Base-by-base conservation (phyloP, 2,329 filamentous ascomycete species). In the Aspergillus spinulosporus region DNA sequence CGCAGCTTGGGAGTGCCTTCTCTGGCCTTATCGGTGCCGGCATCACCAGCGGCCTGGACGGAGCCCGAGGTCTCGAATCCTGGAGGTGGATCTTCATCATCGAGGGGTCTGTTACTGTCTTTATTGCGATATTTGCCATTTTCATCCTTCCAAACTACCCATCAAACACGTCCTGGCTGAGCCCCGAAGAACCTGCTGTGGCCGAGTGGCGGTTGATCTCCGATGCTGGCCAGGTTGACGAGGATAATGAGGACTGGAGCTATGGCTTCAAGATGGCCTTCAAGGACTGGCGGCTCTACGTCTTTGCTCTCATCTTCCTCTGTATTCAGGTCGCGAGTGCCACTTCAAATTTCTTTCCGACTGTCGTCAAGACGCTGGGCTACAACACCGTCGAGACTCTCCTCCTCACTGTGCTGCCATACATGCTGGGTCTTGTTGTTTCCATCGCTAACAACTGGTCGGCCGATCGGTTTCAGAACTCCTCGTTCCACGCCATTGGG, bases 281-380 rank as follows among this genome's bases (percentile, higher is more conserved):
- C 15, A 49, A 28, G 14, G 47, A 49, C 32, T 49, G 47, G 47
- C 31, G 47, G 3, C 9, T 49, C 29, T 49, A 49, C 34, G 47
- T 49, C 15, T 49, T 49, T 49, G 47, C 47, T 5, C 15, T 49
- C 7, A 49, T 39, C 5, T 49, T 49, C 21, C 21, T 21, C 6
- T 49, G 47, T n/a, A 49, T 49, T n/a, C 47, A 49, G 34, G 47
- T 49, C 5, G 47, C 47, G n/a, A 49, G 47, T 11, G 47, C 47
- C 31, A 49, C 47, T 32, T 49, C 47, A n/a, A 49, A 49, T 14
- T 49, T 49, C 31, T 49, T 49, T n/a, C 47, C 47, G 3, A 26
- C 47, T n/a, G 47, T 49, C 1, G 47, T 49, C 8, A 49, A 49
- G 47, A 49, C 47, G 5, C 31, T 49, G 5, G 47, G 47, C 1